Conservation (phyloP, 2,329 filamentous ascomycete genomes). For the Neonectria coccinea region DNA sequence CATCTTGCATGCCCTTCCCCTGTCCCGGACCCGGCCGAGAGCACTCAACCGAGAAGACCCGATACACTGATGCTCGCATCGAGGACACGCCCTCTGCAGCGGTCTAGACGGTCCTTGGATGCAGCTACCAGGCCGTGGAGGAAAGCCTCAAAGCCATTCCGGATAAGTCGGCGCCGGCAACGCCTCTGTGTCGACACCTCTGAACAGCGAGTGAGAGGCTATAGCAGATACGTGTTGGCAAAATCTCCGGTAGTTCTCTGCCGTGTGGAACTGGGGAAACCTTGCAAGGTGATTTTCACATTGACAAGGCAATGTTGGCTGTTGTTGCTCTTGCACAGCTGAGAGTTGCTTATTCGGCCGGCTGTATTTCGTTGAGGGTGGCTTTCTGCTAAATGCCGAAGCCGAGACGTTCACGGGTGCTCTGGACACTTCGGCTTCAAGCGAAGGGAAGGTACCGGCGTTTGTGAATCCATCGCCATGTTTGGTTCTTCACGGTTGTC, state of each 20-base stretch:
- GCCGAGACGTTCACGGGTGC: neutral
- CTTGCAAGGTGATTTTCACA: neutral
- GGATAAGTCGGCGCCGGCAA: conserved; percentile 22
- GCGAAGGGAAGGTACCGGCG: too few species aligned
- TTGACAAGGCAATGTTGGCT: neutral
- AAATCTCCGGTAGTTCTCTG: conserved; percentile 16
- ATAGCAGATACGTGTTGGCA: conserved; percentile 4
- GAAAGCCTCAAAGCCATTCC: conserved; percentile 5
- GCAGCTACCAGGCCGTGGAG: conserved; percentile 7
- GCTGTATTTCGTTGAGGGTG: neutral
- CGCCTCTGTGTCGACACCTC: neutral
- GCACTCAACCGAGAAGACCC: neutral
- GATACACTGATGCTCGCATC: neutral
- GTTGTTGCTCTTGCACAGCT: neutral
- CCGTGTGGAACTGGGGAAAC: conserved; percentile 21
- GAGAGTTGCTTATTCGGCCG: neutral
- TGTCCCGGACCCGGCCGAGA: conserved; percentile 7
- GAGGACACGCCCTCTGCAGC: neutral
- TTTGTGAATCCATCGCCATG: neutral
- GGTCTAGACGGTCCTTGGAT: conserved; percentile 2
- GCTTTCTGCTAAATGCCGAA: neutral
- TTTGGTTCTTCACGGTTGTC: neutral
- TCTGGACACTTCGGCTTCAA: neutral
- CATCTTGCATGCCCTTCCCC: conserved; percentile 12
- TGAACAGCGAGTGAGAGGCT: neutral